phyloP scores from a whole-genome alignment of 2,329 filamentous ascomycete species.

The Fusarium tanahbumbuense region DNA sequence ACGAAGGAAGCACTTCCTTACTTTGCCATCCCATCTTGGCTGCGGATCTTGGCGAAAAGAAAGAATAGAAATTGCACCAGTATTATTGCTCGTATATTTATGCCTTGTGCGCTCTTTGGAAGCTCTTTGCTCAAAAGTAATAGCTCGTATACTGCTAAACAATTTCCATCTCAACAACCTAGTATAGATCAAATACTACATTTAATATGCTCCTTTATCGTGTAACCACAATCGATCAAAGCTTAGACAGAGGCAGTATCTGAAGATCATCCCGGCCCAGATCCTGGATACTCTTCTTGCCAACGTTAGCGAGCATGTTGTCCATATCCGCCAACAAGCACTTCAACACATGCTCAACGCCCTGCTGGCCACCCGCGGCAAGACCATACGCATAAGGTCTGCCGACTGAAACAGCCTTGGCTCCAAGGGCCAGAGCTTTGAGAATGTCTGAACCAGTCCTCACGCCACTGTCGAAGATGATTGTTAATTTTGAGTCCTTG shows the following conservation, averaged over 20 bases:
- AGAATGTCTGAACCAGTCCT: slow-evolving; percentile 55
- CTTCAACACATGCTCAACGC: slow-evolving; percentile 67
- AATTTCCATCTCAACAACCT: background rate
- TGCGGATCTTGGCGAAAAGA: background rate
- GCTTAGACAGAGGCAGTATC: slow-evolving; percentile 9
- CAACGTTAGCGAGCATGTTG: slow-evolving; percentile 66
- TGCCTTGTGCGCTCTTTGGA: background rate
- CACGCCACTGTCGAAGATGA: slow-evolving; percentile 63
- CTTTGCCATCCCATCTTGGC: background rate
- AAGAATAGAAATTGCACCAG: background rate
- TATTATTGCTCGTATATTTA: background rate
- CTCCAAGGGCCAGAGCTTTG: slow-evolving; percentile 56
- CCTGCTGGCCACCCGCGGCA: slow-evolving; percentile 52
- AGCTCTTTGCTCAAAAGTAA: background rate
- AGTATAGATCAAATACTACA: background rate
- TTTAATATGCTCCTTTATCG: background rate
- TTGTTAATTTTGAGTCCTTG: slow-evolving; percentile 53
- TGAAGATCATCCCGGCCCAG: slow-evolving; percentile 36
- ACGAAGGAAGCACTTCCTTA: background rate
- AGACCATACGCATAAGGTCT: slow-evolving; percentile 54
- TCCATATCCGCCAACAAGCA: slow-evolving; percentile 59
- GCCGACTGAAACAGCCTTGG: slow-evolving; percentile 57
- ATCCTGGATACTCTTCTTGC: slow-evolving; percentile 56
- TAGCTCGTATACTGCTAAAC: background rate
- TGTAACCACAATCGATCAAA: background rate